Evolutionary conservation across 352 stramenopile species (phyloP).

Genomic region (Thraustotheca clavata): DNA sequence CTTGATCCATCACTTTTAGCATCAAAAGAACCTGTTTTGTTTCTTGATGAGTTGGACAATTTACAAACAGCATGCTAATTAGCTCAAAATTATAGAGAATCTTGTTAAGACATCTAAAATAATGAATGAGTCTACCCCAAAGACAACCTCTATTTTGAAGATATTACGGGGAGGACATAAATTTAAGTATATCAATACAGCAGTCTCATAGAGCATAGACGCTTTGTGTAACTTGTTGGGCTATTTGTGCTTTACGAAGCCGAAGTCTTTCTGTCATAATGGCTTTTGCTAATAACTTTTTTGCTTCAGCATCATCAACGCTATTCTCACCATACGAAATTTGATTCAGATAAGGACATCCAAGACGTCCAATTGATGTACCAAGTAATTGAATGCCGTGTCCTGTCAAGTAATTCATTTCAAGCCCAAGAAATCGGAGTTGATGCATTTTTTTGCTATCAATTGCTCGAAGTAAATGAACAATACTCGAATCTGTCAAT

Average conservation of each 20-base stretch:
- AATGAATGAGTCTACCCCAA: too few relatives aligned
- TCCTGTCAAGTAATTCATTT: slow-evolving; percentile 22
- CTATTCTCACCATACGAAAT: slow-evolving; percentile 85
- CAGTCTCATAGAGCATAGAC: slow-evolving; percentile 1
- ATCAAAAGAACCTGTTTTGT: slow-evolving; percentile 34
- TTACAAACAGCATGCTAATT: slow-evolving; percentile 44
- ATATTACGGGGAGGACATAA: too few relatives aligned
- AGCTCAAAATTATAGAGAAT: too few relatives aligned
- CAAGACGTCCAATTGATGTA: slow-evolving; percentile 68
- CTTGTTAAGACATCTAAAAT: too few relatives aligned
- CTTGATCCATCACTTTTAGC: slow-evolving; percentile 30
- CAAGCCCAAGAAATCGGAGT: slow-evolving; percentile 38
- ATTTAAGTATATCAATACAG: too few relatives aligned
- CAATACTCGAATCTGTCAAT: slow-evolving; percentile 76
- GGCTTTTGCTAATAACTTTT: slow-evolving; percentile 60
- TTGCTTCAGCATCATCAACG: slow-evolving; percentile 61
- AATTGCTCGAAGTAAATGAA: slow-evolving; percentile 74
- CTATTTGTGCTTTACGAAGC: neutral
- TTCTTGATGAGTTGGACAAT: slow-evolving; percentile 32
- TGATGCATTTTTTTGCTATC: slow-evolving; percentile 53
- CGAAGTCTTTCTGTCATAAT: slow-evolving; percentile 24
- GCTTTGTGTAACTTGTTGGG: neutral
- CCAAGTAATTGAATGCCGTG: slow-evolving; percentile 38
- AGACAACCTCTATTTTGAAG: too few relatives aligned
- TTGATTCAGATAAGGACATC: slow-evolving; percentile 68